These are phyloP conservation scores for Iris pallida DNA, from an alignment of 116 monocot genomes.

Conservation along the genomic window DNA sequence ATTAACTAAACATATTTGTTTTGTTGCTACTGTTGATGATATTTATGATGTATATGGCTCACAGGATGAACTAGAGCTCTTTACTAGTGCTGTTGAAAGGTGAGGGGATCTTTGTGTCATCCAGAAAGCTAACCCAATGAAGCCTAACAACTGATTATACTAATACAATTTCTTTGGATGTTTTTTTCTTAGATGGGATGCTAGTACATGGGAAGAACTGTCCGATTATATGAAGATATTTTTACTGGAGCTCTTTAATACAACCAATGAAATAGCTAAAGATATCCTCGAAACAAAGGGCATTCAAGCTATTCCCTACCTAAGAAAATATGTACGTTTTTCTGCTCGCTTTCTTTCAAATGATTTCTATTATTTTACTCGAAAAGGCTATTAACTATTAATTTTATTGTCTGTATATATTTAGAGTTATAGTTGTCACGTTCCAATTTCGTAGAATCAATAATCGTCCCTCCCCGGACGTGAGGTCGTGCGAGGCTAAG, in stretches of 20 bases:
- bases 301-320: slow-evolving; percentile 12
- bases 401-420: too few relatives aligned
- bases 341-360: background rate
- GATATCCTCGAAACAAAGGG: background rate
- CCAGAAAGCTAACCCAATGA: background rate
- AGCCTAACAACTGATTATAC: background rate
- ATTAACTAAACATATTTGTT: slow-evolving; percentile 1
- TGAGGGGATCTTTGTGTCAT: background rate
- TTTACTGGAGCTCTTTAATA: slow-evolving; percentile 15
- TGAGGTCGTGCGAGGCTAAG: too few relatives aligned
- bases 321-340: slow-evolving; percentile 22
- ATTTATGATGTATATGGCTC: slow-evolving; percentile 28
- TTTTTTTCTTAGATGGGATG: slow-evolving; percentile 27
- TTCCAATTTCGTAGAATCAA: too few relatives aligned
- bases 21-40: slow-evolving; percentile 21
- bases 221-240: slow-evolving; percentile 34
- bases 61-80: slow-evolving; percentile 18
- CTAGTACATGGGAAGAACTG: slow-evolving; percentile 12
- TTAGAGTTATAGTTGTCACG: too few relatives aligned
- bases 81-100: slow-evolving; percentile 22
- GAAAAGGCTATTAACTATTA: too few relatives aligned
- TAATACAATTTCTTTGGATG: background rate
- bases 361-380: too few relatives aligned
- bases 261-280: slow-evolving; percentile 15
- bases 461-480: too few relatives aligned